Conservation (phyloP, 148 eudicot species). For the Beta vulgaris region DNA sequence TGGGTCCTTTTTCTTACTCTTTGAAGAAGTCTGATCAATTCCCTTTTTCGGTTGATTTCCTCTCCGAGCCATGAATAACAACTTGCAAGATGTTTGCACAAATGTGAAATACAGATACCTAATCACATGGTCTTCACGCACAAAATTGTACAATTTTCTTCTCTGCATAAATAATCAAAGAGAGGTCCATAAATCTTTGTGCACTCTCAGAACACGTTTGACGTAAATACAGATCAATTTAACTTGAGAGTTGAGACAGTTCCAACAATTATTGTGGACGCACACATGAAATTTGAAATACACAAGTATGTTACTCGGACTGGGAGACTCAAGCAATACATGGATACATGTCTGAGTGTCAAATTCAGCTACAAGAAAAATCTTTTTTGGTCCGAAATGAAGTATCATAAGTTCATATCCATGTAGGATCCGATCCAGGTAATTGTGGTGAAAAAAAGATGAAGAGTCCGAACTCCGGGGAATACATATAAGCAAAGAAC, state of each 20-base stretch:
- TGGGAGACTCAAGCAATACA: neutral
- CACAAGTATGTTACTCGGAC: neutral
- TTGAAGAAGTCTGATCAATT: constrained; percentile 40
- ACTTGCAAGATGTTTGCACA: constrained; percentile 2
- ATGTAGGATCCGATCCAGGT: too few relatives aligned
- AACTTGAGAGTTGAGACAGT: neutral
- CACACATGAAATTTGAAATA: neutral
- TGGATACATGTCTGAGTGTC: neutral
- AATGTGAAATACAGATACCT: constrained; percentile 15
- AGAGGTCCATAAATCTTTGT: neutral
- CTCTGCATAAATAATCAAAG: constrained; percentile 19
- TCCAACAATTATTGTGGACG: neutral
- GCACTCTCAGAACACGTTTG: neutral
- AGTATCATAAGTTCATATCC: too few relatives aligned
- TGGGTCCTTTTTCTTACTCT: constrained; percentile 48
- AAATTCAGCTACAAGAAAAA: neutral
- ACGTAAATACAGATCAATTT: neutral
- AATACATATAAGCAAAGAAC: neutral
- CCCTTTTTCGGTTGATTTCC: constrained; percentile 73
- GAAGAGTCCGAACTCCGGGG: too few relatives aligned
- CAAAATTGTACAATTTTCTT: constrained; percentile 4
- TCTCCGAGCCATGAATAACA: constrained; percentile 68
- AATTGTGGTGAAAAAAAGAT: too few relatives aligned
- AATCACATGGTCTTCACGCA: constrained; percentile 26
- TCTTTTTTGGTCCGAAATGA: too few relatives aligned